Evolutionary conservation across 140 eudicot species (phyloP), one percentile per base, ranked within the genome.

Genomic region (Cichorium intybus): DNA sequence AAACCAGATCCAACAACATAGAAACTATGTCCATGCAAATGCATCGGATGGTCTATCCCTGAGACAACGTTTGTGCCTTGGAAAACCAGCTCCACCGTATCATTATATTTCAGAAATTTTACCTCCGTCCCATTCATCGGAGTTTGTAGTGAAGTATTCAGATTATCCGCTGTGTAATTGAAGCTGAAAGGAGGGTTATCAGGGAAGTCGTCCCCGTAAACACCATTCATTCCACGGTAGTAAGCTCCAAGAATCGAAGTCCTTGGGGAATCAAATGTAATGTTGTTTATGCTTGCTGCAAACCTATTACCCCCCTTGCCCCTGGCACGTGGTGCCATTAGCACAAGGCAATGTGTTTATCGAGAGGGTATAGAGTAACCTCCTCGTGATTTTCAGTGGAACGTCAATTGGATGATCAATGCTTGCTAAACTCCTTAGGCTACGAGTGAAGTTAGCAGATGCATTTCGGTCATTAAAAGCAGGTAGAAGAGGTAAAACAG

Each of bases 11-110:
- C 89, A 33, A 85, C 83, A 1, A 85, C 86, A 4, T 85, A 79
- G 56, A 85, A 85, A 65, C 80, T 79, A 15, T 71, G 21, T 21
- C 93, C 88, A 65, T 85, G 93, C 57, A 85, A 41, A 76, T 85
- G 93, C 80, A 85, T 81, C 3, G 93, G 93, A 56, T 85, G 93
- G 10, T 85, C 87, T 31, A 67, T 53, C 15, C 76, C 83, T 1
- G 56, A 59, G 26, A 85, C 52, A 45, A 85, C 46, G 15, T 50
- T 72, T 1, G 92, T 85, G 15, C 82, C 87, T 74, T 85, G 87
- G 34, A 75, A 67, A 16, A 85, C 82, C 64, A 85, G 69, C 71
- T 85, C 87, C 49, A 85, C 87, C 0, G 62, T 69, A 3, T 78
- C 28, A 61, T 65, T 61, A 61, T 56, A 79, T 3, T 75, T 49